Evolutionary conservation across 2,329 filamentous ascomycete species (phyloP).

Genomic region (Tolypocladium sp.): DNA sequence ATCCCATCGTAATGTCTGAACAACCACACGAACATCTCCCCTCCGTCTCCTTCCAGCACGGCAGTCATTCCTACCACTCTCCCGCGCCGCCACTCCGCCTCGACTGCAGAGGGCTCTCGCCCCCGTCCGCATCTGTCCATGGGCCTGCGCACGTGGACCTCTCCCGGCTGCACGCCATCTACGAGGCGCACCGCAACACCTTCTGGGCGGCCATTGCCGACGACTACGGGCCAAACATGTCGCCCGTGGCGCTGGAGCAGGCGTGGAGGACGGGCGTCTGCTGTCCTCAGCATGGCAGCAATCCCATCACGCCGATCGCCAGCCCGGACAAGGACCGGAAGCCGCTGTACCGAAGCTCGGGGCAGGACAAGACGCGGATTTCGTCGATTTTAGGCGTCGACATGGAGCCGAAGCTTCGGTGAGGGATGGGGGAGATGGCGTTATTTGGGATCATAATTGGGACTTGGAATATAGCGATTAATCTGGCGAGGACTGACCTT

Average conservation of each 20-base stretch:
- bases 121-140: slow-evolving; percentile 21
- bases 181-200: slow-evolving; percentile 56
- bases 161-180: slow-evolving; percentile 58
- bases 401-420: slow-evolving; percentile 1
- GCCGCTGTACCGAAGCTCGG: slow-evolving; percentile 25
- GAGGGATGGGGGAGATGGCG: not conserved
- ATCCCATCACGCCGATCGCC: slow-evolving; percentile 44
- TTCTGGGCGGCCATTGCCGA: slow-evolving; percentile 68
- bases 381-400: slow-evolving; percentile 45
- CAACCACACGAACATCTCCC: slow-evolving; percentile 37
- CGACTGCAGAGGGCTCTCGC: slow-evolving; percentile 44
- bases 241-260: slow-evolving; percentile 57
- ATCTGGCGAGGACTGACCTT: not conserved
- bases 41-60: slow-evolving; percentile 26
- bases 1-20: slow-evolving; percentile 31
- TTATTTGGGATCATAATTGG: not conserved
- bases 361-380: slow-evolving; percentile 49
- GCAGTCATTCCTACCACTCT: slow-evolving; percentile 18
- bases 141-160: slow-evolving; percentile 46
- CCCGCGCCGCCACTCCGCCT: slow-evolving; percentile 44
- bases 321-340: slow-evolving; percentile 39
- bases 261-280: slow-evolving; percentile 51
- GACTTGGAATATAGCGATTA: not conserved
- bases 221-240: slow-evolving; percentile 59
- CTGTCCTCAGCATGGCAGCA: slow-evolving; percentile 27